phyloP scores from a whole-genome alignment of 768 basidiomycete genomes.

The Coprinopsis sp. region DNA sequence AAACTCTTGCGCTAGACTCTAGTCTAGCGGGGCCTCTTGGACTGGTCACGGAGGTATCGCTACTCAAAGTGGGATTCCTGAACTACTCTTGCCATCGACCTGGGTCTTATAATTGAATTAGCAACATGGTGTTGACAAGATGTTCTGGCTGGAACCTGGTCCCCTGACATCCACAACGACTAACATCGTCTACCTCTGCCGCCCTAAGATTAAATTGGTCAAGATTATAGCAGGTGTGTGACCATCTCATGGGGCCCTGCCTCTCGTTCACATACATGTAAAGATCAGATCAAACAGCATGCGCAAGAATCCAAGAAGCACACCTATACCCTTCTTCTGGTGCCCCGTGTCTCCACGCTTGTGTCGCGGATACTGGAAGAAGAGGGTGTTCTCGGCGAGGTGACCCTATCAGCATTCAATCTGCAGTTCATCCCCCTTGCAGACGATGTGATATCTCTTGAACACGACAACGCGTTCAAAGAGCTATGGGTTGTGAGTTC shows the following conservation, averaged over 20 bases:
- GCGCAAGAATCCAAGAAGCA: constrained; percentile 68
- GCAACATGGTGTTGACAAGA: constrained; percentile 99
- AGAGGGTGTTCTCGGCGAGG: constrained; percentile 96
- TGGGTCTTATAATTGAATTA: constrained; percentile 25
- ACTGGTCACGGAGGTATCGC: constrained; percentile 88
- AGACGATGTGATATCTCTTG: constrained; percentile 88
- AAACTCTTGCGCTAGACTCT: constrained; percentile 93
- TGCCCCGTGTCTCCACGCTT: constrained; percentile 83
- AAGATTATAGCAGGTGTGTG: constrained; percentile 86
- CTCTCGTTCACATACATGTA: constrained; percentile 24
- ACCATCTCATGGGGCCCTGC: constrained; percentile 10
- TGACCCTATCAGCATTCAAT: constrained; percentile 82
- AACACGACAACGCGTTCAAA: constrained; percentile 79
- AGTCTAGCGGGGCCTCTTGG: constrained; percentile 88
- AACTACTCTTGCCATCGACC: not conserved
- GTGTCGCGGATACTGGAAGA: constrained; percentile 87
- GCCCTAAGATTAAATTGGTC: constrained; percentile 79
- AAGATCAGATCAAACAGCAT: constrained; percentile 93
- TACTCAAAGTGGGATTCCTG: constrained; percentile 69
- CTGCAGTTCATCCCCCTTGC: constrained; percentile 93
- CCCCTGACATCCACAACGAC: constrained; percentile 77
- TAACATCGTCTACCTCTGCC: constrained; percentile 90
- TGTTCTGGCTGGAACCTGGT: constrained; percentile 97
- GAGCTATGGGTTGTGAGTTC: constrained; percentile 84
- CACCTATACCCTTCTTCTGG: constrained; percentile 81